Percentiles rank a stretch among this genome's conserved stretches.
Evolutionary conservation across 257 asterid species (phyloP).

Genomic region (Dorcoceras hygrometricum): DNA sequence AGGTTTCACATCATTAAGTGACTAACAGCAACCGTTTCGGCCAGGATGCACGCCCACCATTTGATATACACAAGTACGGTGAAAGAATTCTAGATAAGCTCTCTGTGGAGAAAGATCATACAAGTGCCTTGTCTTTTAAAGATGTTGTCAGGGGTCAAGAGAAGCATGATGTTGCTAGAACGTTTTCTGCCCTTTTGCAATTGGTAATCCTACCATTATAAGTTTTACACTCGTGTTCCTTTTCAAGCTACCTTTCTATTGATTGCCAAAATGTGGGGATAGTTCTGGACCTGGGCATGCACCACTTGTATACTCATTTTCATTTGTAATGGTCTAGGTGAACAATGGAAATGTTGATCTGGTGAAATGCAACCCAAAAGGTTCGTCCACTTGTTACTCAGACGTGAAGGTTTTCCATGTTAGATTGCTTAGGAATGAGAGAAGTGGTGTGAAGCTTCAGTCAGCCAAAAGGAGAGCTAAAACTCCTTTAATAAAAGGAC

Average conservation of each 20-base stretch:
- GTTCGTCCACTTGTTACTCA: conserved; percentile 51
- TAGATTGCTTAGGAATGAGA: conserved; percentile 43
- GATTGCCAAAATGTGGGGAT: conserved; percentile 12
- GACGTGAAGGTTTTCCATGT: conserved; percentile 54
- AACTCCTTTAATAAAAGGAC: conserved; percentile 42
- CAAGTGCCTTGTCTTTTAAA: conserved; percentile 48
- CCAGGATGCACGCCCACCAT: conserved; percentile 83
- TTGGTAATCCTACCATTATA: conserved; percentile 44
- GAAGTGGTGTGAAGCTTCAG: conserved; percentile 36
- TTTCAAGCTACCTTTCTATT: not conserved
- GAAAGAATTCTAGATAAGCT: conserved; percentile 66
- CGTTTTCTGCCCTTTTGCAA: conserved; percentile 96
- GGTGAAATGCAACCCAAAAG: conserved; percentile 27
- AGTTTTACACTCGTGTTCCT: not conserved
- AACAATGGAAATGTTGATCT: conserved; percentile 78
- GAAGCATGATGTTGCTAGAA: conserved; percentile 90
- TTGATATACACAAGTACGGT: conserved; percentile 89
- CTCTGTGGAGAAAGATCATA: conserved; percentile 35
- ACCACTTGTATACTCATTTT: not conserved
- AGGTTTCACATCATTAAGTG: conserved; percentile 12
- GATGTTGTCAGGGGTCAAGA: conserved; percentile 75
- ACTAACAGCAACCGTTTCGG: conserved; percentile 25
- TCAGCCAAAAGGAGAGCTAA: conserved; percentile 58
- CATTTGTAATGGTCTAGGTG: conserved; percentile 44
- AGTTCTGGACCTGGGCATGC: conserved; percentile 5